Conservation (phyloP, 495 filamentous ascomycete genomes). For the Podospora didyma region DNA sequence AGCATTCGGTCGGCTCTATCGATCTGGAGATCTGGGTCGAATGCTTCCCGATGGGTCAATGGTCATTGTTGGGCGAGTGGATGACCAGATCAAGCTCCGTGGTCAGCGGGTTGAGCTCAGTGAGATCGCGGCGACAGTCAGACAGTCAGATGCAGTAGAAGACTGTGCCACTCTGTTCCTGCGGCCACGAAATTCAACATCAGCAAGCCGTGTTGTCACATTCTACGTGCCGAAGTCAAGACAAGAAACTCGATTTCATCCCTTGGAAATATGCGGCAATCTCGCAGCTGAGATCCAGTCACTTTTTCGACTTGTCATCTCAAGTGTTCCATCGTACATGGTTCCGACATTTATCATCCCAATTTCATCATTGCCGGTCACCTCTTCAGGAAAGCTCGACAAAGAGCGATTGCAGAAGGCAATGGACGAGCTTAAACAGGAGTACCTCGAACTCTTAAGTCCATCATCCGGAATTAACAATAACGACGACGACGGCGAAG, state of each 20-base stretch:
- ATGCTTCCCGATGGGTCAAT: conserved; percentile 66
- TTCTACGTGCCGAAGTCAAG: conserved; percentile 51
- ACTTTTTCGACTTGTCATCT: conserved; percentile 39
- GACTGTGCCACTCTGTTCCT: conserved; percentile 55
- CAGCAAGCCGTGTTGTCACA: conserved; percentile 46
- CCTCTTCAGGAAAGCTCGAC: conserved; percentile 62
- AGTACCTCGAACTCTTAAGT: conserved; percentile 15
- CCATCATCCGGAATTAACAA: conserved; percentile 19
- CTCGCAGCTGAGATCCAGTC: conserved; percentile 19
- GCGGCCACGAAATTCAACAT: conserved; percentile 6
- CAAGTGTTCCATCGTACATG: conserved; percentile 61
- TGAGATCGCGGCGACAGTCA: conserved; percentile 64
- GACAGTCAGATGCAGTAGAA: conserved; percentile 36
- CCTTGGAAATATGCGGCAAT: conserved; percentile 21
- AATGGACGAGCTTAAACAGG: conserved; percentile 15
- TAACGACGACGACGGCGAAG: conserved; percentile 30
- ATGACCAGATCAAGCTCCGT: conserved; percentile 79
- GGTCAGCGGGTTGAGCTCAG: conserved; percentile 75
- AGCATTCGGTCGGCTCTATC: conserved; percentile 61
- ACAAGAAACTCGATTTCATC: conserved; percentile 8
- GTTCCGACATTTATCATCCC: conserved; percentile 65
- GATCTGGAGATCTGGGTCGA: conserved; percentile 67
- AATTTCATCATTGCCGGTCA: conserved; percentile 58
- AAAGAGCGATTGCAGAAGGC: conserved; percentile 10
- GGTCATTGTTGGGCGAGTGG: conserved; percentile 67